Conservation (phyloP, 495 filamentous ascomycete species). For the Penicillium lagena region DNA sequence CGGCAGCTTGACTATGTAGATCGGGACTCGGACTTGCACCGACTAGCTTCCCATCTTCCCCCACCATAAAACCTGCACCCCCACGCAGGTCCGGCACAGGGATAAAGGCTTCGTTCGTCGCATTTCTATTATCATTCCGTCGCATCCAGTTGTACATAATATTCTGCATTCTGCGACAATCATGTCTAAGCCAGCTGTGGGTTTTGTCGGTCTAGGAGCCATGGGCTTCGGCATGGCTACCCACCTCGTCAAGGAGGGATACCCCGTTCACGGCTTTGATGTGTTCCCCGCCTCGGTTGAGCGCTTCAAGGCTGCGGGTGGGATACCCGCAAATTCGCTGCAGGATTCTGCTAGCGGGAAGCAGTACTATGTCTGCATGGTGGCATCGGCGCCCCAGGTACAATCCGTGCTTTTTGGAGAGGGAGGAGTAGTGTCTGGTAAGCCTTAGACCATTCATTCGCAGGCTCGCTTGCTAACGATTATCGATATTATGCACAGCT, state of each 20-base stretch:
- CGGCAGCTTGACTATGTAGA: too few relatives aligned
- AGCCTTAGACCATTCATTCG: background rate
- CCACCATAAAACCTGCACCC: too few relatives aligned
- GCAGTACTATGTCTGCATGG: slow-evolving; percentile 68
- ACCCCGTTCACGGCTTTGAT: slow-evolving; percentile 68
- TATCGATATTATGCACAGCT: slow-evolving; percentile 7
- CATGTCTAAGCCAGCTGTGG: slow-evolving; percentile 48
- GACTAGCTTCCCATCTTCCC: too few relatives aligned
- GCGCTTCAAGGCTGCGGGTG: slow-evolving; percentile 60
- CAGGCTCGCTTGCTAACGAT: background rate
- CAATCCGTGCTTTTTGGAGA: slow-evolving; percentile 59
- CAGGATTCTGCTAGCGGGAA: slow-evolving; percentile 56
- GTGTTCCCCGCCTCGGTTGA: slow-evolving; percentile 68
- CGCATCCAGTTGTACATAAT: background rate
- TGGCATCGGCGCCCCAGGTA: slow-evolving; percentile 67
- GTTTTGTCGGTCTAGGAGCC: slow-evolving; percentile 80
- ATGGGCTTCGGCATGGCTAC: slow-evolving; percentile 89
- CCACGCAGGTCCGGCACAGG: too few relatives aligned
- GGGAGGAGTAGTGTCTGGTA: slow-evolving; percentile 45
- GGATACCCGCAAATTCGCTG: slow-evolving; percentile 53
- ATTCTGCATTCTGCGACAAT: background rate
- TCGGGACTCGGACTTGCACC: too few relatives aligned
- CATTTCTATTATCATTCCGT: background rate
- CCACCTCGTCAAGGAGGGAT: slow-evolving; percentile 63
- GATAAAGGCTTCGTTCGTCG: too few relatives aligned